Percentiles rank a stretch among this genome's conserved stretches.
phyloP scores from a whole-genome alignment of 306 rosid genomes.

The Lupinus albus region DNA sequence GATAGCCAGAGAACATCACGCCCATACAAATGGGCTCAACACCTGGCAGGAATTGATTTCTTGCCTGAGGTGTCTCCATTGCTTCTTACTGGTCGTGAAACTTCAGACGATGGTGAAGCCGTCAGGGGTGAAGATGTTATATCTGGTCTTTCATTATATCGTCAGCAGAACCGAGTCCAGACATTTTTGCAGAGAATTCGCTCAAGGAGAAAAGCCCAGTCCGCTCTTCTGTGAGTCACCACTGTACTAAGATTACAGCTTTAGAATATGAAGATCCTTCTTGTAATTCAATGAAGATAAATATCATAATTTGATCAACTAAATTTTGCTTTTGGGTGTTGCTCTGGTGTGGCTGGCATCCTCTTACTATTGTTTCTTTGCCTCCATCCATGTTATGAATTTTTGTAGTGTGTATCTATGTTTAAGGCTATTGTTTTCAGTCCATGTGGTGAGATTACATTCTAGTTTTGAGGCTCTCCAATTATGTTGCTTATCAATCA shows the following conservation, averaged over 20 bases:
- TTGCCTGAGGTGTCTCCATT: conserved; percentile 84
- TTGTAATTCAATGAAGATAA: conserved; percentile 44
- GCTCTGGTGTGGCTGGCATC: conserved; percentile 29
- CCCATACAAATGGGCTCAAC: conserved; percentile 98
- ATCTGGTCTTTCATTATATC: conserved; percentile 81
- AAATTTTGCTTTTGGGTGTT: conserved; percentile 37
- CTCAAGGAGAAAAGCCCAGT: conserved; percentile 84
- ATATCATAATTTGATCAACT: conserved; percentile 47
- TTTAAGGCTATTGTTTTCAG: conserved; percentile 24
- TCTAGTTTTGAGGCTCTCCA: conserved; percentile 35
- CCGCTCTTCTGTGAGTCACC: conserved; percentile 88
- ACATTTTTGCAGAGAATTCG: conserved; percentile 83
- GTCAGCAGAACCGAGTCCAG: conserved; percentile 81
- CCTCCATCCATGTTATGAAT: conserved; percentile 14
- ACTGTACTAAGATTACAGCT: conserved; percentile 47
- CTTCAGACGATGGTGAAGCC: conserved; percentile 52
- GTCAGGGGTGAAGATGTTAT: conserved; percentile 58
- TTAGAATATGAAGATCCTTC: conserved; percentile 47
- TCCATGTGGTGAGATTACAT: conserved; percentile 22
- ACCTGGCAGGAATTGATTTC: conserved; percentile 92
- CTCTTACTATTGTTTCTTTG: conserved; percentile 29
- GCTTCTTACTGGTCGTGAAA: conserved; percentile 58
- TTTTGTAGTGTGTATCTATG: conserved; percentile 33
- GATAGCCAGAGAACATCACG: conserved; percentile 72
- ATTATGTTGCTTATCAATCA: conserved; percentile 45